Evolutionary conservation across 768 basidiomycete species (phyloP), one percentile per base, ranked within the genome.

Genomic region (Pleurotus ostreatus): DNA sequence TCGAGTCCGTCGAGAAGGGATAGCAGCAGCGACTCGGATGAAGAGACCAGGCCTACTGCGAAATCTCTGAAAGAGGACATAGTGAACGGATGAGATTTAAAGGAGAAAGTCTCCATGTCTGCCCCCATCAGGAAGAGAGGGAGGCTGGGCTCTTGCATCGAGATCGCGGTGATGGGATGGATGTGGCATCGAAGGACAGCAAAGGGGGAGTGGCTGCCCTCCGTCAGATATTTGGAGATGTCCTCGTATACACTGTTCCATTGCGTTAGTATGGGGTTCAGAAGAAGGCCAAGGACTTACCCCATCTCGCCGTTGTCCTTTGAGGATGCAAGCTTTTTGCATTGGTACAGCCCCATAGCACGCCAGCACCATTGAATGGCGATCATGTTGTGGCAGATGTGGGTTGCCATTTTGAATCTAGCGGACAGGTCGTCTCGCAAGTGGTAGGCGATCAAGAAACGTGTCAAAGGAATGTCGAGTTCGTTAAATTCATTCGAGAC

Each of bases 301-400:
- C 46, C 23, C 25, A 23, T 25, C 12, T 13, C 7, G 4, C 22
- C 16, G 3, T 18, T 13, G 3, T 13, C 22, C 3, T 23, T 6
- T 18, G 13, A 4, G 46, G 22, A 12, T 12, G 22, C 3, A 30
- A 20, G 5, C 49, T 45, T 1, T 12, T 20, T 11, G 37, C 39
- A 30, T 11, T 20, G 22, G 2, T 30, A 30, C 0, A 30, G 8
- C 2, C 8, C 30, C 30, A 41, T 56, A 0, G 46, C 55, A 4
- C 55, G 47, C 18, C 39, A 48, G 11, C 18, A 12, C 59, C 59
- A 59, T 25, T 56, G 59, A 12, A 37, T 16, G 18, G 20, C 30
- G 4, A 48, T n/a, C 16, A 59, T 41, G 22, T n/a, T 8, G 38
- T n/a, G n/a, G n/a, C n/a, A n/a, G n/a, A n/a, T n/a, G n/a, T n/a